Conservation (phyloP, 768 basidiomycete genomes). For the Xerocomus spinulosus region DNA sequence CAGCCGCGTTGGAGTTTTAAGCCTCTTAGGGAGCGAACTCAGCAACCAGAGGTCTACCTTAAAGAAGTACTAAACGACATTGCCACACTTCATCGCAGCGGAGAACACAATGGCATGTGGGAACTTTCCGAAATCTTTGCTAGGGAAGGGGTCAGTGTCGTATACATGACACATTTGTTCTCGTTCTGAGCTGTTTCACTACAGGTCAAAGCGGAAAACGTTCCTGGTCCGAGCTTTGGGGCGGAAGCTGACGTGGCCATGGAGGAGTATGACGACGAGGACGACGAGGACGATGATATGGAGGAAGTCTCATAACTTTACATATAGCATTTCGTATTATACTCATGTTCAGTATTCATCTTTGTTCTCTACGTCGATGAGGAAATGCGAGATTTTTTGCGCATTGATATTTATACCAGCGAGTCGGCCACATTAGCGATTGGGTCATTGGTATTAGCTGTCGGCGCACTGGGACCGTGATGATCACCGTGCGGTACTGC, state of each 20-base stretch:
- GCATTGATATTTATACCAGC: not conserved
- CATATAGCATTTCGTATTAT: not conserved
- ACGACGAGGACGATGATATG: constrained; percentile 50
- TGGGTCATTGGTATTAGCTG: not conserved
- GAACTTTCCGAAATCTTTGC: constrained; percentile 74
- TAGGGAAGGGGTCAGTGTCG: constrained; percentile 49
- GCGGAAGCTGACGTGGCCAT: constrained; percentile 23
- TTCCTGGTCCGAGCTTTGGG: constrained; percentile 36
- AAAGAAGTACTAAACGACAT: constrained; percentile 79
- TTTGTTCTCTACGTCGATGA: not conserved
- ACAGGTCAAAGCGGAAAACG: constrained; percentile 45
- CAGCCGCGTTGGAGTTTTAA: constrained; percentile 80
- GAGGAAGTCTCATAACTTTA: constrained; percentile 58
- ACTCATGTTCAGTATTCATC: not conserved
- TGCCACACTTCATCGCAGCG: constrained; percentile 70
- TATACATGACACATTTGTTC: not conserved
- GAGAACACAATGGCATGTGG: constrained; percentile 78
- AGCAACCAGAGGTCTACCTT: constrained; percentile 84
- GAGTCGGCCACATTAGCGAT: too few relatives aligned
- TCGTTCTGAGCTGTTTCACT: constrained; percentile 2
- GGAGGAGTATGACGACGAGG: constrained; percentile 45
- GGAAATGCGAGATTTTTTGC: not conserved
- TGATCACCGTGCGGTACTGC: constrained; percentile 8
- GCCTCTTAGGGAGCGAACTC: constrained; percentile 68
- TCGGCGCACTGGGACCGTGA: not conserved